Base-by-base conservation (phyloP, 2,329 filamentous ascomycete genomes). In the Apiospora koreana region DNA sequence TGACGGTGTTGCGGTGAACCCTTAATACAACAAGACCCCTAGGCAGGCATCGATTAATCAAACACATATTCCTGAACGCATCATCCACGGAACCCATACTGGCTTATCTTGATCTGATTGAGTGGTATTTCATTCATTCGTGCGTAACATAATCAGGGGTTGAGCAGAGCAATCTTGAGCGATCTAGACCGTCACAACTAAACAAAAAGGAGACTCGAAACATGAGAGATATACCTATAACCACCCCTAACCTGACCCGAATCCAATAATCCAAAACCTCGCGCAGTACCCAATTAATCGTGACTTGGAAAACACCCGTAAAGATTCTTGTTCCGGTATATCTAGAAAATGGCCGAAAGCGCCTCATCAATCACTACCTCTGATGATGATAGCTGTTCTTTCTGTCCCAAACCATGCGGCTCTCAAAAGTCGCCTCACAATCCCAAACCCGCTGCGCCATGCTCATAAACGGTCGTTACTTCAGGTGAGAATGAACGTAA, bases 401-500 rank as follows among this genome's bases (percentile, higher is more conserved):
- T 35, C 28, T 62, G 28, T 35, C 31, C 28, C 18, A 62, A 31
- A 9, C 25, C 50, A 54, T 8, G 50, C 23, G 28, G 3, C 28
- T 58, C 25, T 35, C 16, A n/a, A 35, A 58, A 62, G 54, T 7
- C 31, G 21, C 21, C 9, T 38, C 21, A 5, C 4, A 12, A n/a
- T 38, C 31, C 28, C 31, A n/a, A 62, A 38, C 54, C 31, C 54
- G 54, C 65, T 45, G 23, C 65, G 65, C 65, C 65, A 66, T 66
- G 65, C 65, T 66, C 23, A 18, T 16, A 65, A 66, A 66, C 28
- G 9, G 45, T n/a, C 14, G 41, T 66, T 46, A 10, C 65, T 18
- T 16, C n/a, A 25, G 12, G 3, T 14, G 21, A 66, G 23, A 43
- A 66, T 0, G 12, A 2, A 46, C 18, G 43, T 46, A 62, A 38